Base-by-base conservation (phyloP, 129 eudicot species). In the Flaveria ramosissima region DNA sequence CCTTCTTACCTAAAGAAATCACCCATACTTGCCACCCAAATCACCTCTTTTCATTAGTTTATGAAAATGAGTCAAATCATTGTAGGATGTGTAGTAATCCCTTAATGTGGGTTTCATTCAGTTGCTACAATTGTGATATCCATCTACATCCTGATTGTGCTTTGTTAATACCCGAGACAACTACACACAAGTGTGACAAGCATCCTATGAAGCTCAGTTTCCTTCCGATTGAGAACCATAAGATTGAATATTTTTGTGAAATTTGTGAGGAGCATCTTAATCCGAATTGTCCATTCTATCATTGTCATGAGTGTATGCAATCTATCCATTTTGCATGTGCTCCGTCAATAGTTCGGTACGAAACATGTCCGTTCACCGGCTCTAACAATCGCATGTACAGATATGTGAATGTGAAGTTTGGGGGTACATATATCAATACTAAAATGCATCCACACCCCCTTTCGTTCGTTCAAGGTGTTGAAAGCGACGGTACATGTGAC, bases 191-290 rank as follows among this genome's bases (percentile, higher is more conserved):
- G 51, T 70, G 32, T 50, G 76, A 78, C 20, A 64, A 60, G 48
- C 82, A 78, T 52, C 71, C 82, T 15, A 12, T 78, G 16, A 61
- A 24, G 5, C 59, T 70, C 10, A 70, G 75, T 46, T 68, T 68
- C 45, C 32, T 17, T 19, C 72, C 80, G 2, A 39, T 47, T 17
- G 72, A 76, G 50, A 53, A 76, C 36, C 80, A 70, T 43, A 42
- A 47, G 46, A 50, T 48, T 70, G 62, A 70, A 14, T 78, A 78
- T 17, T 24, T 56, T n/a, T 78, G 82, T 59, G 82, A 78, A 47
- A 48, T 78, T 16, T 78, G 72, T 3, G 77, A 78, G 64, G 17
- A 19, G 3, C 10, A 47, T 30, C 7, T 78, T 1, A 1, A 71
- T 61, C 82, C 82, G 1, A 5, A 50, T 15, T 0, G 0, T 3